A percentile compares a stretch with the other conserved stretches of the same genome.
phyloP scores from a whole-genome alignment of 345 rosid genomes.

The Linum trigynum region DNA sequence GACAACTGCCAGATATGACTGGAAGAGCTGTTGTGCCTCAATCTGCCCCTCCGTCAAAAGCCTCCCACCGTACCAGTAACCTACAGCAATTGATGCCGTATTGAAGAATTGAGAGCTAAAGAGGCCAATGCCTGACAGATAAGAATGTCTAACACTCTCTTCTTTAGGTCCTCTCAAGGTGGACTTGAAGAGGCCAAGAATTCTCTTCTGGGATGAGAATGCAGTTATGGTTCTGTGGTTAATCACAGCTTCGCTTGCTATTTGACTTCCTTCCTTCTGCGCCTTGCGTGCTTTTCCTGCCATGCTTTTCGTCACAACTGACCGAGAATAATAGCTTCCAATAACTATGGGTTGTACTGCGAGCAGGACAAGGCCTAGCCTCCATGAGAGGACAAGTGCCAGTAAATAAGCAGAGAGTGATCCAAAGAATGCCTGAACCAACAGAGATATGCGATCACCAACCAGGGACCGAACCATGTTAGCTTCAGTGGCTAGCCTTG shows the following conservation, averaged over 20 bases:
- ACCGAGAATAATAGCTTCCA: slow-evolving; percentile 47
- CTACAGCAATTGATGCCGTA: slow-evolving; percentile 49
- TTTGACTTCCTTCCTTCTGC: slow-evolving; percentile 61
- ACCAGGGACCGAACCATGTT: slow-evolving; percentile 45
- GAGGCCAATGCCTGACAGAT: slow-evolving; percentile 50
- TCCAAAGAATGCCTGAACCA: slow-evolving; percentile 49
- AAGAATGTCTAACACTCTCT: slow-evolving; percentile 44
- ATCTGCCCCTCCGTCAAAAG: slow-evolving; percentile 30
- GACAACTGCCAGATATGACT: slow-evolving; percentile 41
- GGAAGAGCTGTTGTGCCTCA: slow-evolving; percentile 44
- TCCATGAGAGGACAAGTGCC: slow-evolving; percentile 46
- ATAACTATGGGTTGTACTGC: slow-evolving; percentile 51
- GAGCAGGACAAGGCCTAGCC: slow-evolving; percentile 46
- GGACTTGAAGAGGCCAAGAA: slow-evolving; percentile 37
- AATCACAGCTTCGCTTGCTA: slow-evolving; percentile 53
- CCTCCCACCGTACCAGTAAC: slow-evolving; percentile 60
- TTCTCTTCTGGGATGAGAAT: slow-evolving; percentile 60
- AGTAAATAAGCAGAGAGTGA: slow-evolving; percentile 41
- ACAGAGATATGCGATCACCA: slow-evolving; percentile 54
- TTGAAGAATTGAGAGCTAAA: slow-evolving; percentile 51
- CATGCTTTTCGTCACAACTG: slow-evolving; percentile 47
- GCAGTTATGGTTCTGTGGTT: slow-evolving; percentile 73
- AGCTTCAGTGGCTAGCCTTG: slow-evolving; percentile 56
- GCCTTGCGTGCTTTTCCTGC: slow-evolving; percentile 54
- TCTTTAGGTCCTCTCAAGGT: slow-evolving; percentile 49